phyloP scores from a whole-genome alignment of 2,329 filamentous ascomycete genomes.

The Phaeosphaeria sp. region DNA sequence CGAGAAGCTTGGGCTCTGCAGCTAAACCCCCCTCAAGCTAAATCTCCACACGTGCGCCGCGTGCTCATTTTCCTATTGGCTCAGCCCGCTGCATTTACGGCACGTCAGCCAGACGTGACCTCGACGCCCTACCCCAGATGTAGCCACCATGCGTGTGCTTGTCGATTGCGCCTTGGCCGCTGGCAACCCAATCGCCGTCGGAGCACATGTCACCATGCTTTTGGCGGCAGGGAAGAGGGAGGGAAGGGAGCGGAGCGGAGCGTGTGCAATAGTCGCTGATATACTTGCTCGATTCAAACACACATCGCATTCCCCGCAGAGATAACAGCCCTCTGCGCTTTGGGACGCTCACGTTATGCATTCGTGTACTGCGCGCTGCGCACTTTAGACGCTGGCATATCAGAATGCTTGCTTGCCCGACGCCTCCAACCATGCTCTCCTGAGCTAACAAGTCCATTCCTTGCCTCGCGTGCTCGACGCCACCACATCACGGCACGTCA shows the following conservation, averaged over 20 bases:
- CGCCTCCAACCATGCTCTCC: background rate
- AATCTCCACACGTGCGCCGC: conserved; percentile 6
- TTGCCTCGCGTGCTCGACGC: background rate
- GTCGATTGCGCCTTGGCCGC: background rate
- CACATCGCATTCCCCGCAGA: background rate
- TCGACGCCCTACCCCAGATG: conserved; percentile 33
- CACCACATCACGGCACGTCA: conserved; percentile 1
- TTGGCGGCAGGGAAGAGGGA: background rate
- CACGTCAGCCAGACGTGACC: conserved; percentile 5
- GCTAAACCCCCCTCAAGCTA: background rate
- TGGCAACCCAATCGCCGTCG: conserved; percentile 1
- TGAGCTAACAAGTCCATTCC: background rate
- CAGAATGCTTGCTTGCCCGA: background rate
- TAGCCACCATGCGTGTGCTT: background rate
- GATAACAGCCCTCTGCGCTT: background rate
- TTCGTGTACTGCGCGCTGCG: background rate
- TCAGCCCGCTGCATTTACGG: conserved; percentile 9
- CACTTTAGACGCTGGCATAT: background rate
- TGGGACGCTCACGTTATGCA: background rate
- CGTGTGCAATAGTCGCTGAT: background rate
- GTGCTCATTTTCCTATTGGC: conserved; percentile 16
- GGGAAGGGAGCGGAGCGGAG: conserved; percentile 1
- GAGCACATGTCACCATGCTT: background rate
- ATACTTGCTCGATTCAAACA: conserved; percentile 1
- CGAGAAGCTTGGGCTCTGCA: background rate